Evolutionary conservation across 1,139 yeast species (phyloP).

Genomic region (Zhuliangozyma parablackwelliae): DNA sequence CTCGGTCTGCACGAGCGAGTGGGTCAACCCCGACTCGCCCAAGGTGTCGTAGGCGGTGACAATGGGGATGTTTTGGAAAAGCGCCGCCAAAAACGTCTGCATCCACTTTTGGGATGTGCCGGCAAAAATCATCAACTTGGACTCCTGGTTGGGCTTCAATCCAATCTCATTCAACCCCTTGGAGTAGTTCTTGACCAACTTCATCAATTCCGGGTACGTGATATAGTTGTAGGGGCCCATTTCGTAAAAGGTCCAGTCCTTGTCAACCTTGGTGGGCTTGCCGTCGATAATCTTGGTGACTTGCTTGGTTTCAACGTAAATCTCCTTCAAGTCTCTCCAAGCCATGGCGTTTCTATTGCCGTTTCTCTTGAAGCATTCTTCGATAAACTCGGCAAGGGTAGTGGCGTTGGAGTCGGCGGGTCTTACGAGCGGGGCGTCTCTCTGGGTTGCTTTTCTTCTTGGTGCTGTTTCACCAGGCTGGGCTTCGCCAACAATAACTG

Average conservation of each 20-base stretch:
- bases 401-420: constrained; percentile 58
- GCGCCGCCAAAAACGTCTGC: constrained; percentile 77
- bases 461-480: constrained; percentile 88
- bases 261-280: constrained; percentile 62
- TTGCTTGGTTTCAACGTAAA: constrained; percentile 72
- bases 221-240: constrained; percentile 66
- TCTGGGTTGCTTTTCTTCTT: constrained; percentile 66
- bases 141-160: constrained; percentile 55
- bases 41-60: constrained; percentile 97
- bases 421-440: constrained; percentile 50
- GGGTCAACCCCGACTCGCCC: constrained; percentile 88
- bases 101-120: constrained; percentile 85
- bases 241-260: constrained; percentile 86
- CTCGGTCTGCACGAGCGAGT: constrained; percentile 77
- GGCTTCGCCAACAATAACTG: constrained; percentile 77
- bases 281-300: constrained; percentile 79
- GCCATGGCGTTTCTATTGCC: constrained; percentile 62
- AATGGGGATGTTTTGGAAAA: constrained; percentile 74
- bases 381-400: constrained; percentile 67
- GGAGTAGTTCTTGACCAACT: constrained; percentile 53
- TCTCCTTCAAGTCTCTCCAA: constrained; percentile 69
- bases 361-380: constrained; percentile 59
- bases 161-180: constrained; percentile 77
- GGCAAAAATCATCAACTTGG: constrained; percentile 80
- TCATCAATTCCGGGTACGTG: constrained; percentile 55